phyloP scores from a whole-genome alignment of 1,284 basidiomycete species.

The Wolfiporia cocos region DNA sequence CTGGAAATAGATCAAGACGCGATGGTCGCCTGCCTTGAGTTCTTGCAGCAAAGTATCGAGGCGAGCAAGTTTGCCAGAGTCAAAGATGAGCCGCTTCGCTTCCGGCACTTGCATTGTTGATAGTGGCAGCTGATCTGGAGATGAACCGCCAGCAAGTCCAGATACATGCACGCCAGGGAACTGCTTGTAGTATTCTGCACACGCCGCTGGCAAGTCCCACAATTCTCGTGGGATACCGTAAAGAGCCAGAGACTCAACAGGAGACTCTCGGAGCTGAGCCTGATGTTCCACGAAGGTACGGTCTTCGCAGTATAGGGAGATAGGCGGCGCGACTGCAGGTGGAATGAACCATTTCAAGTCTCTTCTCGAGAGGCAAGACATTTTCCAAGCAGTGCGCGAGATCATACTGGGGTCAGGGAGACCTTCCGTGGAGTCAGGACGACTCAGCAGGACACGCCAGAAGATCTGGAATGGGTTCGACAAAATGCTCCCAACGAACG shows the following conservation, averaged over 20 bases:
- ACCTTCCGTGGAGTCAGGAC: slow-evolving; percentile 34
- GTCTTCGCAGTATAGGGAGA: slow-evolving; percentile 70
- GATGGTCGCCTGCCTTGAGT: slow-evolving; percentile 90
- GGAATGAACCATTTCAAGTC: slow-evolving; percentile 81
- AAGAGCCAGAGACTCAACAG: slow-evolving; percentile 69
- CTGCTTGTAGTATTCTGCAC: slow-evolving; percentile 40
- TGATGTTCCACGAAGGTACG: slow-evolving; percentile 78
- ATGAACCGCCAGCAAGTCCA: slow-evolving; percentile 70
- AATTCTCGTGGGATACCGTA: slow-evolving; percentile 81
- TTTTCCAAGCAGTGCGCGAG: slow-evolving; percentile 54
- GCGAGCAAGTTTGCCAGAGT: slow-evolving; percentile 94
- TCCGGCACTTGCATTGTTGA: slow-evolving; percentile 93
- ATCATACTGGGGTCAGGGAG: slow-evolving; percentile 61
- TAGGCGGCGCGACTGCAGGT: slow-evolving; percentile 79
- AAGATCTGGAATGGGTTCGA: slow-evolving; percentile 26
- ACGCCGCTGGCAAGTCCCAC: slow-evolving; percentile 56
- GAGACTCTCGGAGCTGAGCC: slow-evolving; percentile 53
- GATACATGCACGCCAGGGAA: slow-evolving; percentile 59
- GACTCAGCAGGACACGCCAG: slow-evolving; percentile 29
- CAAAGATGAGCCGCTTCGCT: slow-evolving; percentile 92
- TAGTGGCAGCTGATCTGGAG: slow-evolving; percentile 73
- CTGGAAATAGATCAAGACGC: slow-evolving; percentile 98
- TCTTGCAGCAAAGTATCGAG: slow-evolving; percentile 88
- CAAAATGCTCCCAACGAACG: slow-evolving; percentile 44
- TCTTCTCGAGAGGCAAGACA: slow-evolving; percentile 77